Conservation (phyloP, 225 moss, liverwort and hornwort genomes). For the Polytrichum commune region DNA sequence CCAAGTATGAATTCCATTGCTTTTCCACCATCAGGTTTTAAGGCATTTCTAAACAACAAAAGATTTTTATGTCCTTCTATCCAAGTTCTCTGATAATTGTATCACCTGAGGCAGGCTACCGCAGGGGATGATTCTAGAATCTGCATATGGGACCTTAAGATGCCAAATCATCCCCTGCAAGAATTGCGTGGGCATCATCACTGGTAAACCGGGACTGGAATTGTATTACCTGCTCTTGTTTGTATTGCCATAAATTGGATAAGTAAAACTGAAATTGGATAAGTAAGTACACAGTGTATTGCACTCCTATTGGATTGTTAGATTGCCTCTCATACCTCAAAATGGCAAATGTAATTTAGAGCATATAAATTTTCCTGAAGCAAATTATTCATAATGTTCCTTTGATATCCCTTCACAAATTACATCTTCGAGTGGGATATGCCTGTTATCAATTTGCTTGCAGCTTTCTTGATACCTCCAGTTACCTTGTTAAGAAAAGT, state of each 20-base stretch:
- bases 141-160: constrained; percentile 87
- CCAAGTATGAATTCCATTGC: no score
- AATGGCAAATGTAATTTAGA: no score
- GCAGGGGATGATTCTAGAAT: constrained; percentile 83
- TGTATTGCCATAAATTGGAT: background rate
- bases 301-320: background rate
- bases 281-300: background rate
- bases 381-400: no score
- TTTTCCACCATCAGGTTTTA: no score
- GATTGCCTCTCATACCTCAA: background rate
- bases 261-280: background rate
- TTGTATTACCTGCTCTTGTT: background rate
- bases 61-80: no score
- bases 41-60: no score
- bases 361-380: no score
- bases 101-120: constrained; percentile 46
- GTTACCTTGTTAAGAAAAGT: no score
- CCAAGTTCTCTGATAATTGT: background rate
- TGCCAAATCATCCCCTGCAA: constrained; percentile 57
- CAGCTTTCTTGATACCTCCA: no score
- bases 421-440: no score
- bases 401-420: no score
- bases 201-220: constrained; percentile 37
- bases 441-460: no score
- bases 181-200: constrained; percentile 84